These are phyloP conservation scores for Fermentozyma sake DNA, from an alignment of 1,139 yeast genomes.

Conservation along the genomic window DNA sequence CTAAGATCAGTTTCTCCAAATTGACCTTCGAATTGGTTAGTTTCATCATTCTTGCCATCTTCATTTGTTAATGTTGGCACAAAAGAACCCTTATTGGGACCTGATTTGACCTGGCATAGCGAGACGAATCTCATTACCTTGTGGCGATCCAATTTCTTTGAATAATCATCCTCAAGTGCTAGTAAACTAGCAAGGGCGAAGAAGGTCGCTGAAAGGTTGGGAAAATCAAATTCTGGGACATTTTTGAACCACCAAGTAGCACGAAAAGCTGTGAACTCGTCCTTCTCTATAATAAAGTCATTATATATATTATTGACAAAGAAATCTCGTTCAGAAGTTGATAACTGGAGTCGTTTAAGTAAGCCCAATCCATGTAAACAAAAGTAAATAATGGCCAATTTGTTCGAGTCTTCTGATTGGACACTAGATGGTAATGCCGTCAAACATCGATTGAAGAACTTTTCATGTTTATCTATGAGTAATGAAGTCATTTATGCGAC, in stretches of 20 bases:
- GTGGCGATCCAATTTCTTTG: constrained; percentile 34
- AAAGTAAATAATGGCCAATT: constrained; percentile 61
- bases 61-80: constrained; percentile 17
- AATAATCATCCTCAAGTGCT: constrained; percentile 39
- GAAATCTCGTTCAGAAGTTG: constrained; percentile 18
- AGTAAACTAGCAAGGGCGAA: constrained; percentile 54
- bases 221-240: constrained; percentile 61
- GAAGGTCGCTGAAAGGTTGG: constrained; percentile 66
- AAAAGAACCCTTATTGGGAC: constrained; percentile 53
- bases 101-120: constrained; percentile 52
- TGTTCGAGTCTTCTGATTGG: constrained; percentile 62
- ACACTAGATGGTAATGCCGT: constrained; percentile 46
- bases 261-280: constrained; percentile 26
- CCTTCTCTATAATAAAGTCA: constrained; percentile 34
- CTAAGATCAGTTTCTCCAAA: constrained; percentile 72
- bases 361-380: constrained; percentile 60
- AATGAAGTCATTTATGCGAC: no score
- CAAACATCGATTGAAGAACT: constrained; percentile 48
- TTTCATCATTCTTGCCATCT: constrained; percentile 10
- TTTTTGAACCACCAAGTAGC: constrained; percentile 18
- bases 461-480: constrained; percentile 39
- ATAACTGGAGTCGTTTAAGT: constrained; percentile 34
- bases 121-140: constrained; percentile 48
- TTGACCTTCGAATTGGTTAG: constrained; percentile 8
- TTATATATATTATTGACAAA: constrained; percentile 46